Conservation (phyloP, 768 basidiomycete species). For the Tulasnella sp. region DNA sequence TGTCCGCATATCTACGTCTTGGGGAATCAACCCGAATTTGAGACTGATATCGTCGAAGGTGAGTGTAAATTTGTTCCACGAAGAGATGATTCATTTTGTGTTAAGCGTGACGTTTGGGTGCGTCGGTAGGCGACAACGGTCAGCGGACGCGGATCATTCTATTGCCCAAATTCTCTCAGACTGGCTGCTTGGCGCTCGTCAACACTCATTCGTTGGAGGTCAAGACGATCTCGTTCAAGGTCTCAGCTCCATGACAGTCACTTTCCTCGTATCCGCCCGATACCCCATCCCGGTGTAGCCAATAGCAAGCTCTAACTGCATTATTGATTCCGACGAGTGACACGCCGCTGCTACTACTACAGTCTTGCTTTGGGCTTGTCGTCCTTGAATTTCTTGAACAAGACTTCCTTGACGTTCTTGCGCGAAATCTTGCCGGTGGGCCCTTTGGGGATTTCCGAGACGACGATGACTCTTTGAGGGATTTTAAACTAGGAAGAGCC, state of each 20-base stretch:
- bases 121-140: conserved; percentile 21
- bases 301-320: background rate
- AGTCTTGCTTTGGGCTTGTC: conserved; percentile 9
- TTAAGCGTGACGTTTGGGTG: background rate
- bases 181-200: conserved; percentile 69
- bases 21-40: conserved; percentile 84
- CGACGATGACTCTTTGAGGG: conserved; percentile 6
- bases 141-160: conserved; percentile 56
- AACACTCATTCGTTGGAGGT: conserved; percentile 71
- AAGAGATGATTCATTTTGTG: background rate
- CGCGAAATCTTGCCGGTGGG: conserved; percentile 16
- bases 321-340: background rate
- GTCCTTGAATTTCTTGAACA: conserved; percentile 11
- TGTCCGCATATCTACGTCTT: conserved; percentile 87
- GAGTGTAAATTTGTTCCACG: conserved; percentile 24
- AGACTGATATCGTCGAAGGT: conserved; percentile 55
- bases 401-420: conserved; percentile 19
- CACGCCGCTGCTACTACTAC: background rate
- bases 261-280: background rate
- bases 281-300: background rate
- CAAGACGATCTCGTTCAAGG: conserved; percentile 29
- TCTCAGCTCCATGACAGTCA: background rate
- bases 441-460: conserved; percentile 15
- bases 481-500: conserved; percentile 13
- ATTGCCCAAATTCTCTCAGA: conserved; percentile 71